These are phyloP conservation scores for Pleoardoris graminearum DNA, from an alignment of 2,329 filamentous ascomycete genomes.

Conservation along the genomic window DNA sequence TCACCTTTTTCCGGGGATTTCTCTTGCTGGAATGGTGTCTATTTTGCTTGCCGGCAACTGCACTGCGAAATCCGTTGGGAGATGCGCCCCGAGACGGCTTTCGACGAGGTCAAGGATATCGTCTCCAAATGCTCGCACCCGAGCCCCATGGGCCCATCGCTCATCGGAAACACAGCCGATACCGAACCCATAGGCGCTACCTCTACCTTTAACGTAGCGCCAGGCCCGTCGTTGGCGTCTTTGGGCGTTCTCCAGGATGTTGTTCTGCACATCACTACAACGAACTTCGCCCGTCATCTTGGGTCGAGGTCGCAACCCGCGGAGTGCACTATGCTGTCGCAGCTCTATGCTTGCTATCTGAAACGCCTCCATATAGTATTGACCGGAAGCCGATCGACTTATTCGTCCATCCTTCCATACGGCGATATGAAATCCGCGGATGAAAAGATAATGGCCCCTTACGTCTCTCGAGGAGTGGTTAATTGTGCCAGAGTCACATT, in stretches of 20 bases:
- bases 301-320: not conserved
- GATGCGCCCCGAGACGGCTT: not conserved
- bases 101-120: not conserved
- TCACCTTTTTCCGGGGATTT: not conserved
- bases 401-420: not conserved
- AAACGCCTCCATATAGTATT: not conserved
- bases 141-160: no score
- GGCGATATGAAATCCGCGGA: conserved; percentile 10
- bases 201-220: not conserved
- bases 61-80: conserved; percentile 1
- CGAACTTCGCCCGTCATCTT: not conserved
- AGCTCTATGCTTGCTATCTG: not conserved
- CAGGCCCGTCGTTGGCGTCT: not conserved
- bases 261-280: not conserved
- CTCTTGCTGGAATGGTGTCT: conserved; percentile 4
- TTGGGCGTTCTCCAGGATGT: conserved; percentile 4
- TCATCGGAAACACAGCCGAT: no score
- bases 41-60: conserved; percentile 12
- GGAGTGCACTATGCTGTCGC: not conserved
- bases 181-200: not conserved
- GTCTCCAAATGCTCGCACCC: not conserved
- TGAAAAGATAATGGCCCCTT: not conserved
- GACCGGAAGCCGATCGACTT: not conserved
- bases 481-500: conserved; percentile 11
- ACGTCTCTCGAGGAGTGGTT: not conserved